These are phyloP conservation scores for Rubroshorea leprosula DNA, from an alignment of 345 rosid species.

Conservation along the genomic window DNA sequence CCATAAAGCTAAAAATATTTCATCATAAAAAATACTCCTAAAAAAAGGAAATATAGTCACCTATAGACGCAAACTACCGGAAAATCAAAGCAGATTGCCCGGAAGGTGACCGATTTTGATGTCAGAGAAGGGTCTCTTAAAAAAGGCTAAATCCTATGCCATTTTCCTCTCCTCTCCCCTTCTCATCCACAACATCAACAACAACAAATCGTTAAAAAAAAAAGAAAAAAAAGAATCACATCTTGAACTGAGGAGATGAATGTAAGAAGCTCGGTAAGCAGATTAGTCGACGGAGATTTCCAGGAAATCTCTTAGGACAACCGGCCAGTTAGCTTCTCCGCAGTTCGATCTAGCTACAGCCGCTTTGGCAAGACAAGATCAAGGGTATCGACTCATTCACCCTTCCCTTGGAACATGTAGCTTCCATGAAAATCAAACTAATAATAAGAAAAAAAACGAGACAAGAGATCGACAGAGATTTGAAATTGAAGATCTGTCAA, in stretches of 20 bases:
- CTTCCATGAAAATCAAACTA: too few relatives aligned
- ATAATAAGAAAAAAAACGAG: too few relatives aligned
- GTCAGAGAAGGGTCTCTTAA: slow-evolving; percentile 37
- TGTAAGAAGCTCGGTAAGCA: slow-evolving; percentile 95
- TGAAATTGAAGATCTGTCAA: too few relatives aligned
- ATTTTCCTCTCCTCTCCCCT: slow-evolving; percentile 37
- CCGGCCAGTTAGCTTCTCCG: slow-evolving; percentile 73
- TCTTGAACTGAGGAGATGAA: neutral
- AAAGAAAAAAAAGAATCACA: neutral
- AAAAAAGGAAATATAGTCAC: slow-evolving; percentile 30
- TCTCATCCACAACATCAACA: slow-evolving; percentile 6
- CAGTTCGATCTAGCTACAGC: slow-evolving; percentile 58
- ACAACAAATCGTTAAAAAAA: fast-evolving
- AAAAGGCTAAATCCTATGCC: slow-evolving; percentile 32
- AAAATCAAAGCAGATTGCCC: slow-evolving; percentile 32
- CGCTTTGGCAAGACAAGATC: slow-evolving; percentile 56
- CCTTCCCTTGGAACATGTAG: slow-evolving; percentile 75
- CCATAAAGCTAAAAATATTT: too few relatives aligned
- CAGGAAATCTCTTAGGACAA: slow-evolving; percentile 39
- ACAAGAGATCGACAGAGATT: too few relatives aligned
- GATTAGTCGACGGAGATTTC: slow-evolving; percentile 42
- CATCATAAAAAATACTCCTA: too few relatives aligned
- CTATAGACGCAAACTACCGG: slow-evolving; percentile 32
- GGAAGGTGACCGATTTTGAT: slow-evolving; percentile 35
- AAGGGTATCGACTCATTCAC: slow-evolving; percentile 28